These are phyloP conservation scores for Bipolaris zeicola DNA, from an alignment of 2,329 filamentous ascomycete species.

Conservation along the genomic window DNA sequence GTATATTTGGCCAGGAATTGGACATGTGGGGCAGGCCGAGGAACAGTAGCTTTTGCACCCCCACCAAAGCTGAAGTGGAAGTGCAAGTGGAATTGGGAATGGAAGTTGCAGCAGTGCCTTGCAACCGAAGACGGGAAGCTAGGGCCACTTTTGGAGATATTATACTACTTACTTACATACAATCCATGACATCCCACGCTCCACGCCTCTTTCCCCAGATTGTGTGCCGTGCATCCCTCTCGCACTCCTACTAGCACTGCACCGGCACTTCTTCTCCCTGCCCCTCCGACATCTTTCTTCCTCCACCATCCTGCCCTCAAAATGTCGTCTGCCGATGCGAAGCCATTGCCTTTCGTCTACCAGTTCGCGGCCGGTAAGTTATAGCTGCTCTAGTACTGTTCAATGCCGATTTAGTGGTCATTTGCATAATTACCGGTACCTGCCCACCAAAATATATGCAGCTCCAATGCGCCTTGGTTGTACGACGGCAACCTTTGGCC, in stretches of 20 bases:
- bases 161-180: too few relatives aligned
- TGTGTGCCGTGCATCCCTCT: conserved; percentile 25
- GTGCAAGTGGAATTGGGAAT: too few relatives aligned
- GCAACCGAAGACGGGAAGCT: conserved; percentile 26
- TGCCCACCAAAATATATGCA: conserved; percentile 6
- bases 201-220: conserved; percentile 34
- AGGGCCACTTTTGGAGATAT: conserved; percentile 17
- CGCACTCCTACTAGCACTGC: not conserved
- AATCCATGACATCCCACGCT: conserved; percentile 33
- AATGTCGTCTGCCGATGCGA: conserved; percentile 59
- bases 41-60: conserved; percentile 17
- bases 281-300: conserved; percentile 9
- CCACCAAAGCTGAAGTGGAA: too few relatives aligned
- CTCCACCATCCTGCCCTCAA: conserved; percentile 24
- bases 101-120: conserved; percentile 16
- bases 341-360: conserved; percentile 89
- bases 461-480: not conserved
- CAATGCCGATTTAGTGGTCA: conserved; percentile 23
- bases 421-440: conserved; percentile 5
- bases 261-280: conserved; percentile 22
- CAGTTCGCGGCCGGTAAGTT: conserved; percentile 87
- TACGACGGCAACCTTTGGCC: not conserved
- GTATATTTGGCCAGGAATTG: not conserved
- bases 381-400: conserved; percentile 34
- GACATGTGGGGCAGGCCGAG: conserved; percentile 5